Percentiles rank a stretch among this genome's conserved stretches.
These are phyloP conservation scores for Vachellia collinsii DNA, from an alignment of 306 rosid species.

Conservation along the genomic window DNA sequence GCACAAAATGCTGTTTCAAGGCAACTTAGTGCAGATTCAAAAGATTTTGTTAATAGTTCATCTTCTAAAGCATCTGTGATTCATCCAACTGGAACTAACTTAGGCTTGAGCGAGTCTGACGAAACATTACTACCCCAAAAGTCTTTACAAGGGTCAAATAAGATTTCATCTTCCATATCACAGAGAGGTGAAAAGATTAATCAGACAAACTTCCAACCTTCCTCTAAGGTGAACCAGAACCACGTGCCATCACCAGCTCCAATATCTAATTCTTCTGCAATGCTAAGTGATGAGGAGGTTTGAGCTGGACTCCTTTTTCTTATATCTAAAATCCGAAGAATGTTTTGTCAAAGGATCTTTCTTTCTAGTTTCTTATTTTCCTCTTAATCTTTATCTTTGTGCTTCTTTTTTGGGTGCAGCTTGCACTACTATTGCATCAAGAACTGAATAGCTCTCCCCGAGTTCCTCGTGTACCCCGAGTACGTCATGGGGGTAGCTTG, in stretches of 20 bases:
- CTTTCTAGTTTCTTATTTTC: conserved; percentile 20
- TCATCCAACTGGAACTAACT: conserved; percentile 48
- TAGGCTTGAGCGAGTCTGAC: conserved; percentile 54
- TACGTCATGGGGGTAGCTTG: conserved; percentile 76
- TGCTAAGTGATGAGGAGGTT: conserved; percentile 95
- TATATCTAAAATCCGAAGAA: conserved; percentile 11
- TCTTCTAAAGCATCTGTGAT: conserved; percentile 58
- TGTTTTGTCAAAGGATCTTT: not conserved
- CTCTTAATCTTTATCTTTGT: conserved; percentile 8
- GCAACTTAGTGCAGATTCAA: conserved; percentile 54
- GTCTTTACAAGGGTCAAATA: conserved; percentile 58
- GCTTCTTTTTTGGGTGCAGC: conserved; percentile 45
- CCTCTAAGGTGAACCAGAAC: conserved; percentile 76
- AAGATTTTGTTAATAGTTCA: conserved; percentile 54
- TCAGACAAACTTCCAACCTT: conserved; percentile 59
- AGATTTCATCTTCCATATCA: conserved; percentile 58
- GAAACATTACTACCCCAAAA: conserved; percentile 60
- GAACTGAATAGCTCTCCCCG: conserved; percentile 97
- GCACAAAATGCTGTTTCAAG: conserved; percentile 65
- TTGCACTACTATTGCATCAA: conserved; percentile 91
- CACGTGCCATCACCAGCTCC: conserved; percentile 41
- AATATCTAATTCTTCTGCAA: conserved; percentile 60
- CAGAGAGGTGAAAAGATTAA: conserved; percentile 73
- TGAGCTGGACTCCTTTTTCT: conserved; percentile 36
- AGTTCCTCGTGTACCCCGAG: conserved; percentile 98